Evolutionary conservation across 179 eudicot species (phyloP), one percentile per base, ranked within the genome.

Genomic region (Spergularia azorica): DNA sequence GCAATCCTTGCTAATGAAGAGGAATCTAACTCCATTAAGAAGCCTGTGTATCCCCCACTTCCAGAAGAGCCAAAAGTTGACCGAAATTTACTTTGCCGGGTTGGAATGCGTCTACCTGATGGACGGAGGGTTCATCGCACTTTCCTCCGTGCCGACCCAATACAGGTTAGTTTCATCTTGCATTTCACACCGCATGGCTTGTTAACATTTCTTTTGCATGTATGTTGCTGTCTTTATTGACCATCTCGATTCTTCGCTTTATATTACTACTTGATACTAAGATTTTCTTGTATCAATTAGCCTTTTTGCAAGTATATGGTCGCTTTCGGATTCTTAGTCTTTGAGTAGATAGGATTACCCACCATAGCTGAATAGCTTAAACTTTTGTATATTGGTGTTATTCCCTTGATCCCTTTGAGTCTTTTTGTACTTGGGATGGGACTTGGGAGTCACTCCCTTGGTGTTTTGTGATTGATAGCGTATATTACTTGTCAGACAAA

Each of bases 21-120:
- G 75, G 84, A 74, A 50, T 46, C 48, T 12, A 61, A 71, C 77
- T 69, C 78, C 17, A 66, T 55, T 21, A 80, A 79, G 80, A 89
- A 77, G 80, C 88, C 86, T 74, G 54, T 69, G 41, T 93, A 91
- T 89, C 94, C 88, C 57, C 89, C 89, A 63, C 88, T 95, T 71
- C 95, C 97, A 4, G 97, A 91, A 79, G 98, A 93, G 81, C 95
- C 93, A 41, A 87, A 82, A 61, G 94, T 81, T 51, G 98, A 94
- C 76, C 89, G 81, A 79, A 94, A 43, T 78, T 85, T 92, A 18
- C 84, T 94, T 60, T 96, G 98, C 72, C 89, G 97, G 74, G 92
- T 96, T 80, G 98, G 98, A 55, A 80, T 96, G 69, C 98, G 98
- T 74, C 91, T 96, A 77, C 99, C 98, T 54, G 97, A 96, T 79